phyloP scores from a whole-genome alignment of 352 stramenopile species.

The Labyrinthula sp. region DNA sequence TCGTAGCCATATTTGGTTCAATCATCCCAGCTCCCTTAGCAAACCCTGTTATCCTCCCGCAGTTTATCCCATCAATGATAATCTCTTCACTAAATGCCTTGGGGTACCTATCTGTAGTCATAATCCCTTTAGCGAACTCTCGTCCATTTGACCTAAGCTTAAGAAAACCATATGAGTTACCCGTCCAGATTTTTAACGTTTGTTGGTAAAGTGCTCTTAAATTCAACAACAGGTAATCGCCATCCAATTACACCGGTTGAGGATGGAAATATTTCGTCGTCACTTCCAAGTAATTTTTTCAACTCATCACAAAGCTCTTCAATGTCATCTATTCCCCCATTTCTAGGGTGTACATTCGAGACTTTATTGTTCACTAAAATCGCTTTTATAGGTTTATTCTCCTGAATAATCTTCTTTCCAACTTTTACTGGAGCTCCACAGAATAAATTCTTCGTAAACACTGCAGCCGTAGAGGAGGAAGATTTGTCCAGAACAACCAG shows the following conservation, averaged over 20 bases:
- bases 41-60: constrained; percentile 71
- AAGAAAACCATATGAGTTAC: constrained; percentile 66
- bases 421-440: constrained; percentile 62
- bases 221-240: constrained; percentile 75
- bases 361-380: constrained; percentile 98
- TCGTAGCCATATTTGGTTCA: constrained; percentile 86
- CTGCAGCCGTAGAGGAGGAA: constrained; percentile 55
- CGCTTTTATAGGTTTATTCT: constrained; percentile 59
- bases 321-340: constrained; percentile 65
- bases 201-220: constrained; percentile 50
- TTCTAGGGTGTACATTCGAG: constrained; percentile 84
- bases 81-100: constrained; percentile 45
- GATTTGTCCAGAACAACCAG: constrained; percentile 58
- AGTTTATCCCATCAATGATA: constrained; percentile 28
- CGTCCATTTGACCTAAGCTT: too few relatives aligned
- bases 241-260: constrained; percentile 94
- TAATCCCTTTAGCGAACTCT: constrained; percentile 86
- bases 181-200: constrained; percentile 64
- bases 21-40: constrained; percentile 97
- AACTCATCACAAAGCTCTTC: constrained; percentile 73
- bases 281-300: constrained; percentile 56
- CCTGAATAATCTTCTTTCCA: constrained; percentile 58
- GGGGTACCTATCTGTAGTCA: constrained; percentile 73
- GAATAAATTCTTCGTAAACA: constrained; percentile 71
- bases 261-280: constrained; percentile 46